A percentile compares a stretch with the other conserved stretches of the same genome.
Conservation (phyloP, 2,329 filamentous ascomycete genomes). For the Ophiostoma tasmaniense region DNA sequence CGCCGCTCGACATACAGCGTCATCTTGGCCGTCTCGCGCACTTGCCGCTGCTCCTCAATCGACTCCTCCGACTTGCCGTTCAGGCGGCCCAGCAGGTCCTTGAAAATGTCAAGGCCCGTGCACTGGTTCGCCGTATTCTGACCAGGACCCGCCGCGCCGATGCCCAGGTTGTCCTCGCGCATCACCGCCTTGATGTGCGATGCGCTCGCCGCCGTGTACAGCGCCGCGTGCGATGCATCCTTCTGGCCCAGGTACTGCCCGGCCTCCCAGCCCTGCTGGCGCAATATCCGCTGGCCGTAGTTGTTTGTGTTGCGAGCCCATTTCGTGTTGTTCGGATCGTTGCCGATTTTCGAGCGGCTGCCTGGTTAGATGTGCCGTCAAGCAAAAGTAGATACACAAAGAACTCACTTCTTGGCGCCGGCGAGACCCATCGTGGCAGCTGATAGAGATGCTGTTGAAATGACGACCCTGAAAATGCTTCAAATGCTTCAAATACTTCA, state of each 20-base stretch:
- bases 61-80: slow-evolving; percentile 79
- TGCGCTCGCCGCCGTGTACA: slow-evolving; percentile 71
- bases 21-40: slow-evolving; percentile 61
- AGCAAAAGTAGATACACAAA: not conserved
- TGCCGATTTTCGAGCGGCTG: slow-evolving; percentile 56
- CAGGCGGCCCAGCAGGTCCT: slow-evolving; percentile 74
- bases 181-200: slow-evolving; percentile 77
- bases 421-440: slow-evolving; percentile 55
- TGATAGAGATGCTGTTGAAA: not conserved
- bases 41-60: slow-evolving; percentile 60
- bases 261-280: slow-evolving; percentile 81
- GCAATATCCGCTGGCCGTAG: slow-evolving; percentile 86
- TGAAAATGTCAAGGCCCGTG: slow-evolving; percentile 80
- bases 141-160: slow-evolving; percentile 61
- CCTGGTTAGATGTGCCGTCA: not conserved
- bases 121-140: slow-evolving; percentile 62
- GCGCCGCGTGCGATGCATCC: slow-evolving; percentile 63
- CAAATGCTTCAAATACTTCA: no score
- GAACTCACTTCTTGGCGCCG: slow-evolving; percentile 54
- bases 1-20: slow-evolving; percentile 65
- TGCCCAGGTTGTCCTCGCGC: slow-evolving; percentile 84
- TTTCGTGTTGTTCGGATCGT: slow-evolving; percentile 91
- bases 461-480: not conserved
- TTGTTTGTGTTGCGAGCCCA: slow-evolving; percentile 76
- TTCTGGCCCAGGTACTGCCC: slow-evolving; percentile 74